Evolutionary conservation across 257 asterid species (phyloP), one percentile per base, ranked within the genome.

Genomic region (Solanum piurae): DNA sequence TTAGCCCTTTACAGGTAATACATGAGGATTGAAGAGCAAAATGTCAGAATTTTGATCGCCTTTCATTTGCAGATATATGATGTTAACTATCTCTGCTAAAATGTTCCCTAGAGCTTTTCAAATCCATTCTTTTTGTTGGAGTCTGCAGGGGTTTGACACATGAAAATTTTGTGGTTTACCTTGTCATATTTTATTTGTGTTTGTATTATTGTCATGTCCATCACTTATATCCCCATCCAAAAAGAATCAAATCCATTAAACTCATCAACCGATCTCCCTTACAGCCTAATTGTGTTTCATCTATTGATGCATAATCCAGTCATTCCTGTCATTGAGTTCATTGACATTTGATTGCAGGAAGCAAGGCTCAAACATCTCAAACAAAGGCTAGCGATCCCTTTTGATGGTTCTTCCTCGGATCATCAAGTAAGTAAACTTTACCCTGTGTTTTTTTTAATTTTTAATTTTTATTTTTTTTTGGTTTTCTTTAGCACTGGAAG

Each of bases 1-100:
- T 95, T 91, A 97, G 94, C 91, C 96, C 99, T 73, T 94, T 97
- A 91, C 99, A 97, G 99, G 99, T 97, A 93, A 73, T 31, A 18
- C 84, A 46, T 83, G 52, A 84, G 87, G 86, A 86, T 83, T 79
- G 4, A 64, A 25, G 72, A 5, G 18, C 18, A 25, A 25, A 64
- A 64, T 25, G 0, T 64, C 18, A 25, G 1, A n/a, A 64, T 34
- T 64, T 64, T 64, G 49, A 9, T 14, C 11, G 2, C 52, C 31
- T 21, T 79, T 86, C 23, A 27, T 14, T 83, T 83, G 14, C 69
- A 58, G 55, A 58, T 62, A n/a, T 5, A 62, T 27, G 60, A 14
- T 85, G 2, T 16, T 29, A 72, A 68, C 83, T 46, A 25, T 23
- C 66, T 40, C 27, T 20, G 46, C 33, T 64, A 11, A 64, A 64